phyloP scores from a whole-genome alignment of 768 basidiomycete genomes.

The Hericium rajendrae region DNA sequence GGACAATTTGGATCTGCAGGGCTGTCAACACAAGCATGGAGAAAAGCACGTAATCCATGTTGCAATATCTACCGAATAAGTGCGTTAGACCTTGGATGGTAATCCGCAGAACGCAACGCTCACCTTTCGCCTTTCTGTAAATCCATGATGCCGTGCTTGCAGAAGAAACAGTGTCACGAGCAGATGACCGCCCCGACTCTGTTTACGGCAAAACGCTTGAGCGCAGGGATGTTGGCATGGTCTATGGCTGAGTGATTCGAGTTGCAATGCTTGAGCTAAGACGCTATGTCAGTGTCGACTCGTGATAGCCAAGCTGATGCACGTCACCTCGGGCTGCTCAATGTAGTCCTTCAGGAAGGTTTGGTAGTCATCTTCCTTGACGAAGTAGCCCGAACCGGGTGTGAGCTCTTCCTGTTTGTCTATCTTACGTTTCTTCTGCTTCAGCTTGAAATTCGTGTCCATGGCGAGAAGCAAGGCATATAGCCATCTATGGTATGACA shows the following conservation, averaged over 20 bases:
- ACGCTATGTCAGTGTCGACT: neutral
- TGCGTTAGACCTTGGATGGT: too few species aligned
- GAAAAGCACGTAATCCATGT: too few species aligned
- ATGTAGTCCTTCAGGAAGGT: neutral
- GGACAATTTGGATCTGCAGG: too few species aligned
- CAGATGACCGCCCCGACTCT: slow-evolving; percentile 7
- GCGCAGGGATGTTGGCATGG: slow-evolving; percentile 3
- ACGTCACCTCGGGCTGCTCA: neutral
- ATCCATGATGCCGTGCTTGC: neutral
- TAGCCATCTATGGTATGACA: neutral
- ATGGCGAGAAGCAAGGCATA: neutral
- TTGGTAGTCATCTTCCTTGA: neutral
- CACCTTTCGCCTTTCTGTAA: neutral
- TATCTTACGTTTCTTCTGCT: neutral
- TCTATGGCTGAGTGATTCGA: slow-evolving; percentile 2
- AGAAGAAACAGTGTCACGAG: neutral
- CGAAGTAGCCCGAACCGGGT: neutral
- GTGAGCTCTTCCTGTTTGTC: neutral
- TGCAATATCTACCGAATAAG: too few species aligned
- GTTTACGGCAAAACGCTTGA: neutral
- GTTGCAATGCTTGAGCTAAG: neutral
- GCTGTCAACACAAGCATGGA: too few species aligned
- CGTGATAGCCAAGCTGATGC: too few species aligned
- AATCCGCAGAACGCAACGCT: too few species aligned
- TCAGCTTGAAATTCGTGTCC: slow-evolving; percentile 4